These are phyloP conservation scores for Grigorovia transvaalensis DNA, from an alignment of 805 yeast genomes.

Conservation along the genomic window DNA sequence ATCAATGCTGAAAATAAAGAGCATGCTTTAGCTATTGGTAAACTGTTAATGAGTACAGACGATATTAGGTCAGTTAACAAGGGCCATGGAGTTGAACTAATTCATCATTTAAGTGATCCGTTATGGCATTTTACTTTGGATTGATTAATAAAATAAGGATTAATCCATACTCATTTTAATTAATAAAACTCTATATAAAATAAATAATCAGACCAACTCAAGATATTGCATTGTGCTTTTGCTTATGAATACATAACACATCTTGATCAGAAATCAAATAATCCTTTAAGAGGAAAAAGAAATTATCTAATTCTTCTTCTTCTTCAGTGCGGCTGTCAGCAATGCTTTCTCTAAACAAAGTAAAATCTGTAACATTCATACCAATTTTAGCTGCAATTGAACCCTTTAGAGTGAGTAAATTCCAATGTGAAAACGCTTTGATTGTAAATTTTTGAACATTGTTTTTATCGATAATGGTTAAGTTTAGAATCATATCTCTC, in stretches of 20 bases:
- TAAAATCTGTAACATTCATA: slow-evolving; percentile 4
- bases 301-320: background rate
- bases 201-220: background rate
- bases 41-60: slow-evolving; percentile 75
- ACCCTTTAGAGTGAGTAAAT: slow-evolving; percentile 19
- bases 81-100: slow-evolving; percentile 79
- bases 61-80: slow-evolving; percentile 76
- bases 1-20: slow-evolving; percentile 91
- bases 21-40: slow-evolving; percentile 83
- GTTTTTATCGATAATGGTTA: slow-evolving; percentile 6
- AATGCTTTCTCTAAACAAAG: background rate
- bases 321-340: background rate
- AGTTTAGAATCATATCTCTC: slow-evolving; percentile 6
- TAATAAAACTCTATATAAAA: background rate
- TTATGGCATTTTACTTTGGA: slow-evolving; percentile 58
- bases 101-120: slow-evolving; percentile 84
- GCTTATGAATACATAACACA: background rate
- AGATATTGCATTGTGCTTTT: background rate
- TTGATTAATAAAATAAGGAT: slow-evolving; percentile 12
- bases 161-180: background rate
- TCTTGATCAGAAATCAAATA: background rate
- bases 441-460: background rate
- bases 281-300: background rate
- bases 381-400: slow-evolving; percentile 7
- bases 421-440: slow-evolving; percentile 9